Conservation (phyloP, 2,329 filamentous ascomycete species). For the Verticillium zaregamsianum region DNA sequence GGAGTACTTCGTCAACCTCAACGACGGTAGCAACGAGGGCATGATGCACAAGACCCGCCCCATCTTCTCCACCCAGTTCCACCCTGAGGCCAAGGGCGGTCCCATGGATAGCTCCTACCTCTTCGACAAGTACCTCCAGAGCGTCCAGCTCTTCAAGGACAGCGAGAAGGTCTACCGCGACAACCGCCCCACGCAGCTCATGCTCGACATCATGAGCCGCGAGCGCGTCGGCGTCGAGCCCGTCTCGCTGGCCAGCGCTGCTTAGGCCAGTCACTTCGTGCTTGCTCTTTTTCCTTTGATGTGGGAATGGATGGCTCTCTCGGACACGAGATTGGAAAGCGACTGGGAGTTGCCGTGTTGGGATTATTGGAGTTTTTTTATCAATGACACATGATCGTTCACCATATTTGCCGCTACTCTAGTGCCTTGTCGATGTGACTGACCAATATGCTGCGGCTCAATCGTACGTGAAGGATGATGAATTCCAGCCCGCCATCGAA, state of each 20-base stretch:
- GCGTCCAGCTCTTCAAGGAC: conserved; percentile 84
- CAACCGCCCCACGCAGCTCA: conserved; percentile 79
- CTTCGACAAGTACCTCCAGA: conserved; percentile 94
- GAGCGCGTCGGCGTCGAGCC: conserved; percentile 89
- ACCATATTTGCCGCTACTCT: neutral
- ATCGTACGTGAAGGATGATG: no score
- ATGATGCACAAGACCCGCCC: conserved; percentile 95
- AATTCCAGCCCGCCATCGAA: no score
- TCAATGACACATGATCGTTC: neutral
- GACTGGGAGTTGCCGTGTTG: neutral
- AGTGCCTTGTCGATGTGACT: neutral
- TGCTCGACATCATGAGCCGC: conserved; percentile 88
- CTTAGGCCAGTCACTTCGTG: conserved; percentile 22
- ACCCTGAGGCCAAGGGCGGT: conserved; percentile 95
- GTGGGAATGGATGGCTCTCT: neutral
- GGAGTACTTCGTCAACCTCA: conserved; percentile 98
- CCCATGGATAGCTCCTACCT: conserved; percentile 94
- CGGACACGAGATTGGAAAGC: neutral
- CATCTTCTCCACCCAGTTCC: conserved; percentile 98
- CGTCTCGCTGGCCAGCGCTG: conserved; percentile 49
- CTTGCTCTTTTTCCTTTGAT: neutral
- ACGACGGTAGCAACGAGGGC: conserved; percentile 95
- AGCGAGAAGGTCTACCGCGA: conserved; percentile 75
- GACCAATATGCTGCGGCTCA: no score
- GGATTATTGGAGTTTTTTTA: neutral